A percentile compares a stretch with the other conserved stretches of the same genome.
Evolutionary conservation across 1,284 basidiomycete genomes (phyloP).

Genomic region (Ustilago trichophora): DNA sequence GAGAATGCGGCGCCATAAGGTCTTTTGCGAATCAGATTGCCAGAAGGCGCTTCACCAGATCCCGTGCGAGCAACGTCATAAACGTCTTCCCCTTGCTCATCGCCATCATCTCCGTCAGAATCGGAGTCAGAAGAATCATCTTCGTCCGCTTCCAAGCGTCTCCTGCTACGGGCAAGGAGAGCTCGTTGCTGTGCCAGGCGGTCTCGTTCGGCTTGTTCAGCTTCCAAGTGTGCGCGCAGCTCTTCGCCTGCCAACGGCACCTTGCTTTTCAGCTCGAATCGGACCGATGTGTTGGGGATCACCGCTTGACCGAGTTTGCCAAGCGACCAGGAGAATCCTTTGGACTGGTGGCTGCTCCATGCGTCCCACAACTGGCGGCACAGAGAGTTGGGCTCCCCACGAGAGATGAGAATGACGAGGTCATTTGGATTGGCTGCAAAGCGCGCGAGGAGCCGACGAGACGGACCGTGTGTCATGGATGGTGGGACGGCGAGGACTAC

Average conservation of each 20-base stretch:
- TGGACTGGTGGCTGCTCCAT: slow-evolving; percentile 84
- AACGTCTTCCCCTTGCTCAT: slow-evolving; percentile 72
- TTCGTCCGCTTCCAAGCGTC: slow-evolving; percentile 83
- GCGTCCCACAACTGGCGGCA: slow-evolving; percentile 80
- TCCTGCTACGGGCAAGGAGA: slow-evolving; percentile 77
- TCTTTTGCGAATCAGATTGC: slow-evolving; percentile 14
- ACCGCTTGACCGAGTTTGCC: slow-evolving; percentile 86
- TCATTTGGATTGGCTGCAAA: slow-evolving; percentile 78
- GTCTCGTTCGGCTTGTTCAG: slow-evolving; percentile 82
- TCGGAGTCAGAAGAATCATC: slow-evolving; percentile 63
- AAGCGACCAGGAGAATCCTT: slow-evolving; percentile 80
- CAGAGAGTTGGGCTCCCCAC: slow-evolving; percentile 80
- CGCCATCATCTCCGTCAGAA: slow-evolving; percentile 72
- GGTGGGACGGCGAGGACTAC: slow-evolving; percentile 91
- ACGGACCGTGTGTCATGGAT: slow-evolving; percentile 90
- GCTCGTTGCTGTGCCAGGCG: slow-evolving; percentile 87
- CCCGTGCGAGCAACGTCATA: slow-evolving; percentile 32
- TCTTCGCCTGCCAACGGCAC: slow-evolving; percentile 74
- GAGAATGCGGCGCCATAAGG: slow-evolving; percentile 29
- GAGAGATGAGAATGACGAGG: slow-evolving; percentile 52
- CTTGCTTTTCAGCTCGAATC: slow-evolving; percentile 80
- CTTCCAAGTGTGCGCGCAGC: slow-evolving; percentile 80
- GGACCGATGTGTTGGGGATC: slow-evolving; percentile 18
- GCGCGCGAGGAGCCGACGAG: slow-evolving; percentile 82
- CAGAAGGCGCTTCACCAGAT: slow-evolving; percentile 4